These are phyloP conservation scores for Diaporthe sp. DNA, from an alignment of 2,329 filamentous ascomycete species.

Conservation along the genomic window DNA sequence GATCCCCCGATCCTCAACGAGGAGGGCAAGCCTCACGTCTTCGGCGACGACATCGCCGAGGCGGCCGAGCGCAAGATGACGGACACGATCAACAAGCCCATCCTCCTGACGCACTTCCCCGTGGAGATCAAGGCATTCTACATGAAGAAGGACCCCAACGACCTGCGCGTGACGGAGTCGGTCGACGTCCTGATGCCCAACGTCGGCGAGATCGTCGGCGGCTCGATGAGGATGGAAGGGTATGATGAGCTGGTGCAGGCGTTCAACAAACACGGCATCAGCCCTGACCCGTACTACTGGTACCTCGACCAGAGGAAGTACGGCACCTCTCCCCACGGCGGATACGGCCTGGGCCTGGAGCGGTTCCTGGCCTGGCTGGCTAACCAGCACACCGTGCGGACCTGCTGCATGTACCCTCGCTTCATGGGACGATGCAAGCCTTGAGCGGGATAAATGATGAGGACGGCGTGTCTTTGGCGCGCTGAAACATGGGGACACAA, in stretches of 20 bases:
- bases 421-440: conserved; percentile 88
- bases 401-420: conserved; percentile 81
- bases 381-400: conserved; percentile 75
- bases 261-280: conserved; percentile 89
- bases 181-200: conserved; percentile 91
- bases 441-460: conserved; percentile 53
- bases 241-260: conserved; percentile 91
- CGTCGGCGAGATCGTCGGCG: conserved; percentile 97
- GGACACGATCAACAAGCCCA: conserved; percentile 93
- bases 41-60: conserved; percentile 98
- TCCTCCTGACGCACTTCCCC: conserved; percentile 98
- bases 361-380: conserved; percentile 77
- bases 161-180: conserved; percentile 89
- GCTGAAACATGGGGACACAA: background rate
- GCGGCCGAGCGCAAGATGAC: conserved; percentile 98
- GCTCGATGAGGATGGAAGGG: conserved; percentile 95
- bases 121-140: conserved; percentile 99
- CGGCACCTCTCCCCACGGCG: conserved; percentile 91
- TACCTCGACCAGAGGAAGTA: conserved; percentile 99
- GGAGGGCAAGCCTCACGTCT: conserved; percentile 88
- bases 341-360: conserved; percentile 93
- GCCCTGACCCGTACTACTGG: conserved; percentile 93
- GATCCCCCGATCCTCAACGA: conserved; percentile 87
- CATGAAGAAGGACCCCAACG: conserved; percentile 90
- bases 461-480: background rate